Base-by-base conservation (phyloP, 768 basidiomycete genomes). In the Amanita subjunquillea region DNA sequence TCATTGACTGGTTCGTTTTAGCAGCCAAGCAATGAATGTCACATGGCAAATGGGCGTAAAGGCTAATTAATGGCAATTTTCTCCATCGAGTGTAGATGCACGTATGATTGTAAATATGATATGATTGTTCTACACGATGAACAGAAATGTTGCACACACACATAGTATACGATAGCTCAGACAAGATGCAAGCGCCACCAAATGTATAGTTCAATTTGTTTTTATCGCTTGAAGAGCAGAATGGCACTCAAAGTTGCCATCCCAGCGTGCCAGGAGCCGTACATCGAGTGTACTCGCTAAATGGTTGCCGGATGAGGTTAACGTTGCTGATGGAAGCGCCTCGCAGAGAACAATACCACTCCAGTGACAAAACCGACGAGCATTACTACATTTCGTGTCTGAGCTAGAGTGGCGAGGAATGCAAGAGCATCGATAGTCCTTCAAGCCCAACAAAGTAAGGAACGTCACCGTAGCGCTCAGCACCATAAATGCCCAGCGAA, bases 381-480 rank as follows among this genome's bases (percentile, higher is more conserved):
- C 54, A 86, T 70, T 34, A 85, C 66, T 23, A 89, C 67, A 53
- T 79, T 80, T 20, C 82, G 74, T 59, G 75, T 71, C 81, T 84
- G 62, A 39, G 25, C 13, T n/a, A n/a, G n/a, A n/a, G 52, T 4
- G 20, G 48, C 53, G 23, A 44, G 2, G 36, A 41, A 32, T 49
- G 46, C 50, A 20, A 39, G 30, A 75, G 65, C 50, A 71, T 62
- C 63, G 67, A 69, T 50, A 86, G 55, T n/a, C 83, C 79, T 52
- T 86, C 78, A 1, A 3, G 23, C 23, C 85, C 59, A 88, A 87
- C 50, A 91, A 74, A 48, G 85, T 79, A 62, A 91, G 76, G 68
- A 90, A 82, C 25, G 87, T 89, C 53, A 89, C 84, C 38, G 87
- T 86, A 30, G 87, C 83, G 58, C 89, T 89, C 54, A 91, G 70